phyloP scores from a whole-genome alignment of 2,329 filamentous ascomycete genomes.

The Didymella pomorum region DNA sequence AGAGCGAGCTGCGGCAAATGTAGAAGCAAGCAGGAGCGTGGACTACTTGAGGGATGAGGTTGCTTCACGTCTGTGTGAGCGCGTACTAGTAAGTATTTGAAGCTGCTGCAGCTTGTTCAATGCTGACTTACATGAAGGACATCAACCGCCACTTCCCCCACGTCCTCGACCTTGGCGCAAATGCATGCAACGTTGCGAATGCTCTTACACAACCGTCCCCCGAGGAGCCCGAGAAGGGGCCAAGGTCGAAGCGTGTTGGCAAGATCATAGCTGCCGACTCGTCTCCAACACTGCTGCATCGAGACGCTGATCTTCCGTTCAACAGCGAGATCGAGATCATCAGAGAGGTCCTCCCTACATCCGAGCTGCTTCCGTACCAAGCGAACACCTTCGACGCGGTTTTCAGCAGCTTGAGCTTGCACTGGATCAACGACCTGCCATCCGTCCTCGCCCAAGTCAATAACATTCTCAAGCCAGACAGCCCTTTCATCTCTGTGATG shows the following conservation, averaged over 20 bases:
- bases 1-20: conserved; percentile 78
- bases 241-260: conserved; percentile 74
- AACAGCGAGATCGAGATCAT: conserved; percentile 76
- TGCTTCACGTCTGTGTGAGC: conserved; percentile 81
- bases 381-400: conserved; percentile 86
- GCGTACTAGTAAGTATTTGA: conserved; percentile 70
- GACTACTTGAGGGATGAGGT: conserved; percentile 97
- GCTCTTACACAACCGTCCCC: conserved; percentile 71
- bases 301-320: conserved; percentile 78
- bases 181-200: conserved; percentile 91
- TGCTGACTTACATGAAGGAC: conserved; percentile 64
- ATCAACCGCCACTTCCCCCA: conserved; percentile 87
- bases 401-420: conserved; percentile 85
- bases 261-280: conserved; percentile 84
- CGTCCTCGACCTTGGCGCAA: conserved; percentile 92
- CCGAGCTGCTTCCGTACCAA: conserved; percentile 78
- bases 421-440: conserved; percentile 98
- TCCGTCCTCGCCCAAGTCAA: conserved; percentile 86
- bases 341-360: conserved; percentile 76
- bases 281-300: conserved; percentile 77
- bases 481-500: conserved; percentile 94
- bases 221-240: conserved; percentile 68
- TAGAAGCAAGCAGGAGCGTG: conserved; percentile 76
- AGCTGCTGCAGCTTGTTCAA: background rate
- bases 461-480: conserved; percentile 84